Evolutionary conservation across 306 rosid species (phyloP).

Genomic region (Casuarina cunninghamiana): DNA sequence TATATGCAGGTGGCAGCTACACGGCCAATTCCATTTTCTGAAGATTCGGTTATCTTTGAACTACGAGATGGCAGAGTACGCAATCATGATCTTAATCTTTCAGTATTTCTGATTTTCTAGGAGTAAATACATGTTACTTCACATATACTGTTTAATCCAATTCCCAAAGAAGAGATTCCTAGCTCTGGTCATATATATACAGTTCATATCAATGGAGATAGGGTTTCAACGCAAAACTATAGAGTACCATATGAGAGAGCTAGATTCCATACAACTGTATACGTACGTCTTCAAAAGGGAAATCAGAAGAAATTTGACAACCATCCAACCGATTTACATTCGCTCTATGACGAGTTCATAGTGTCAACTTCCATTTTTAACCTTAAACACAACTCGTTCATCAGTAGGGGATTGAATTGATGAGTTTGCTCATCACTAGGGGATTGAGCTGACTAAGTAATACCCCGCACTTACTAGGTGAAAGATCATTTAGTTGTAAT

Average conservation of each 20-base stretch:
- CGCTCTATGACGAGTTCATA: too few species aligned
- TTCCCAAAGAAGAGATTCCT: not conserved
- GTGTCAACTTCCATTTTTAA: too few species aligned
- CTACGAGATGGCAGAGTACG: slow-evolving; percentile 93
- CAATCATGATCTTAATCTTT: slow-evolving; percentile 13
- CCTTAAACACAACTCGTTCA: too few species aligned
- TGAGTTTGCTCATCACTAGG: not conserved
- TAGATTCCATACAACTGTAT: not conserved
- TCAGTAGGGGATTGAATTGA: too few species aligned
- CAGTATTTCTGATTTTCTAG: slow-evolving; percentile 16
- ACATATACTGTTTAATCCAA: not conserved
- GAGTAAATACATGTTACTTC: not conserved
- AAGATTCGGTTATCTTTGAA: slow-evolving; percentile 73
- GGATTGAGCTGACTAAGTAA: not conserved
- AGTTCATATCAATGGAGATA: not conserved
- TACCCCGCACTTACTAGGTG: not conserved
- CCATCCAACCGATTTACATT: too few species aligned
- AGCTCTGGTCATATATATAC: not conserved
- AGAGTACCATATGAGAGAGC: not conserved
- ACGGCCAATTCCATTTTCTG: slow-evolving; percentile 78
- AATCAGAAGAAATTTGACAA: too few species aligned
- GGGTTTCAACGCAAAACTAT: not conserved
- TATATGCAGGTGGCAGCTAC: slow-evolving; percentile 69
- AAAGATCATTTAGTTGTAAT: not conserved
- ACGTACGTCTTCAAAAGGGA: not conserved